These are phyloP conservation scores for Claviceps capensis DNA, from an alignment of 2,329 filamentous ascomycete genomes.

Conservation along the genomic window DNA sequence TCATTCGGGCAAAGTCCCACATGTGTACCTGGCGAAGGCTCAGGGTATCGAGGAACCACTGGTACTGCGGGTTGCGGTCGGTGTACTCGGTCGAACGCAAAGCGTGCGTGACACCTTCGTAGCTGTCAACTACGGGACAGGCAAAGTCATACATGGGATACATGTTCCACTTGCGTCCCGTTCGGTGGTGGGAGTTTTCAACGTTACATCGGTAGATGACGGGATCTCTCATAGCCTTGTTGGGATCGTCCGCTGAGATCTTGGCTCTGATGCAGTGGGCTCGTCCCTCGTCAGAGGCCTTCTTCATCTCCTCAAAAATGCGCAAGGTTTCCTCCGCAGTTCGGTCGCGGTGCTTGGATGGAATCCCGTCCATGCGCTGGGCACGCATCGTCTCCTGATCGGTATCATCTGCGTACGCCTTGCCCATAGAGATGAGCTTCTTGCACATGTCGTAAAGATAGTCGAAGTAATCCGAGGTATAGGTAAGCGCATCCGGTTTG, in stretches of 20 bases:
- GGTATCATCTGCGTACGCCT: conserved; percentile 92
- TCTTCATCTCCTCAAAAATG: conserved; percentile 89
- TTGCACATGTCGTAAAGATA: conserved; percentile 77
- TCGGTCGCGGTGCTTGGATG: conserved; percentile 68
- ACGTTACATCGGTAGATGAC: conserved; percentile 91
- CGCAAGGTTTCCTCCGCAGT: conserved; percentile 71
- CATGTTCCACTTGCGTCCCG: conserved; percentile 67
- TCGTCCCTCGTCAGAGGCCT: conserved; percentile 61
- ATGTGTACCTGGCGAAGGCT: conserved; percentile 65
- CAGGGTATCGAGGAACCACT: conserved; percentile 69
- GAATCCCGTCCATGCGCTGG: conserved; percentile 71
- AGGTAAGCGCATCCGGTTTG: conserved; percentile 72
- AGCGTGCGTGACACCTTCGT: conserved; percentile 74
- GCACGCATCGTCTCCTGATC: conserved; percentile 76
- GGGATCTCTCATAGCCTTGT: conserved; percentile 91
- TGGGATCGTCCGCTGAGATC: conserved; percentile 80
- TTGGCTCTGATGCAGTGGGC: conserved; percentile 91
- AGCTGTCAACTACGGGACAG: conserved; percentile 65
- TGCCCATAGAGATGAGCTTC: conserved; percentile 70
- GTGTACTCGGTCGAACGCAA: conserved; percentile 78
- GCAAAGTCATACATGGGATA: conserved; percentile 84
- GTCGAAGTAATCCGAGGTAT: conserved; percentile 93
- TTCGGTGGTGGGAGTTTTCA: conserved; percentile 57
- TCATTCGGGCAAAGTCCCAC: conserved; percentile 76
- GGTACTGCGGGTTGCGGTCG: conserved; percentile 74